Evolutionary conservation across 495 filamentous ascomycete species (phyloP), one percentile per base, ranked within the genome.

Genomic region (Physcia stellaris): DNA sequence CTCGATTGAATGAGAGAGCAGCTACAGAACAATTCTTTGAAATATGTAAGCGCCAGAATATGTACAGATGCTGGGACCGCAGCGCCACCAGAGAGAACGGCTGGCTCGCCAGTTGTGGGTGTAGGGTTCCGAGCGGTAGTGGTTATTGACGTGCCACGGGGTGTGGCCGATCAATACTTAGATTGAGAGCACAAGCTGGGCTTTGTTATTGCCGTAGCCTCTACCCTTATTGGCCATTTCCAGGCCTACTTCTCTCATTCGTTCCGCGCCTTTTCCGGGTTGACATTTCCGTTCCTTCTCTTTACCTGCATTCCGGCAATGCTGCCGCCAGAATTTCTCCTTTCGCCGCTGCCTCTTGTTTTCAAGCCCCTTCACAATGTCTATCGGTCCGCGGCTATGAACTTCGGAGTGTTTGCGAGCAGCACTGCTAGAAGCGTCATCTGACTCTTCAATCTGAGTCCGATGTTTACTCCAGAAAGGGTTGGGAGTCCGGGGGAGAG

Each of bases 361-460:
- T 64, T 96, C 90, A 6, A 98, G 75, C 4, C 90, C 90, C 53
- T 93, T 86, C 59, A 94, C 85, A 46, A 98, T 96, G 53, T 95
- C 92, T 47, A 96, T 87, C 21, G 90, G 86, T 32, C 86, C 85
- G 43, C 90, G 74, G 20, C 71, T 71, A 43, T 82, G 75, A 19
- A 67, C 45, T 42, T 73, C 64, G 17, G 27, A 7, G 31, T 22
- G 29, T 20, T 10, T 4, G 4, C 17, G 62, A 12, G 63, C 62
- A 10, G 46, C 47, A 29, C 61, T 58, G 32, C 24, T 51, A 54
- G 42, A 63, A 58, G 4, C 61, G 49, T 4, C 56, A 61, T 34
- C 60, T 54, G 7, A 49, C 34, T 9, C 55, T 33, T 40, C 15
- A 54, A 45, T 6, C 10, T 48, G 43, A 18, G 43, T 46, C 23